Base-by-base conservation (phyloP, 805 yeast genomes). In the Metschnikowia matae region DNA sequence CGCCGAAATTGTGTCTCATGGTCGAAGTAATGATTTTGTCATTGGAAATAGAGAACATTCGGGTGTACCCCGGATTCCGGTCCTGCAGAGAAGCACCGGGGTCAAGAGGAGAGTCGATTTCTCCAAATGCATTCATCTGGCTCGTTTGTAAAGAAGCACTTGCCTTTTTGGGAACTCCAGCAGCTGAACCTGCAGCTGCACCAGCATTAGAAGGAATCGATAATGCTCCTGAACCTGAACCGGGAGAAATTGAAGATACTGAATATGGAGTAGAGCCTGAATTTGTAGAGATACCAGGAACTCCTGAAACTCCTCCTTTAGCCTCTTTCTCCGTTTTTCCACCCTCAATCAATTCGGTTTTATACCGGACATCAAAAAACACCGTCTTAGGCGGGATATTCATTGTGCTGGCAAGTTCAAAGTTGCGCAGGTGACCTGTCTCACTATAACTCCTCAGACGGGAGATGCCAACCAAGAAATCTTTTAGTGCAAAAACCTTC, bases 401-500 rank as follows among this genome's bases (percentile, higher is more conserved):
- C 40, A 57, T 46, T 31, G 54, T 51, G 13, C 57, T 44, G 2
- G 59, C 59, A 29, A 52, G 54, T 38, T 55, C 56, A 21, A 59
- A 56, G 38, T 59, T 53, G 13, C 53, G 46, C 21, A 50, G 53
- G 39, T 54, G 52, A 6, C 56, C 51, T 1, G 52, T 32, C 14
- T 51, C 45, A 8, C 48, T 42, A 21, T 44, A 45, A 6, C 50
- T 33, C 6, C 44, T 53, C 6, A 56, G 51, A 33, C 56, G 42
- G 15, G 42, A 55, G 14, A 44, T 48, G 44, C 83, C 80, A 52
- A 69, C 75, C 7, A 91, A 77, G 57, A 89, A 87, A 29, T 84
- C 84, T 49, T 91, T 74, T 49, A 89, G 65, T 3, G 80, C 80
- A 14, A 84, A 83, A 11, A 92, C 68, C 64, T 91, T 92, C 97